A percentile compares a stretch with the other conserved stretches of the same genome.
Evolutionary conservation across 306 rosid species (phyloP).

Genomic region (Sindora glabra): DNA sequence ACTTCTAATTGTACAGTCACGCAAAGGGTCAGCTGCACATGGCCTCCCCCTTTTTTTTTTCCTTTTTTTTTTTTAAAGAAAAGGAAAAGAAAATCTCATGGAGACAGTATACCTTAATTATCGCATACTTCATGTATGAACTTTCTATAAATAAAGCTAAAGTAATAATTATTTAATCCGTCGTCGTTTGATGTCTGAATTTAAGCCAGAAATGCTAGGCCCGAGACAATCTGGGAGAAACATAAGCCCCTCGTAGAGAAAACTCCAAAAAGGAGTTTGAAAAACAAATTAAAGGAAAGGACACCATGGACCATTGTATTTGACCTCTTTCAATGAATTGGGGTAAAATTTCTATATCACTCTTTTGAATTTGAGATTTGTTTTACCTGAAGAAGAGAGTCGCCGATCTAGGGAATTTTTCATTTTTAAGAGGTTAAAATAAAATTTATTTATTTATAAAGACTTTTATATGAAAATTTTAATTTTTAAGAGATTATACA

Average conservation of each 20-base stretch:
- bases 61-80: no score
- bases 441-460: no score
- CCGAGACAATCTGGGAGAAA: slow-evolving; percentile 8
- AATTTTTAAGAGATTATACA: no score
- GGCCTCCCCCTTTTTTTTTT: no score
- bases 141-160: slow-evolving; percentile 11
- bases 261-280: background rate
- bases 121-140: slow-evolving; percentile 14
- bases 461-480: no score
- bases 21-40: slow-evolving; percentile 37
- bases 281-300: background rate
- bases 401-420: no score
- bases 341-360: background rate
- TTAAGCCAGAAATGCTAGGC: slow-evolving; percentile 27
- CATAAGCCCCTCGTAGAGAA: background rate
- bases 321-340: slow-evolving; percentile 1
- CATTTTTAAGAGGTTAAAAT: no score
- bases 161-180: background rate
- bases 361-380: no score
- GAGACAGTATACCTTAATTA: slow-evolving; percentile 38
- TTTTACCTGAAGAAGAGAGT: no score
- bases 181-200: slow-evolving; percentile 23
- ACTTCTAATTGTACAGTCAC: slow-evolving; percentile 19
- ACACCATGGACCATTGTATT: background rate
- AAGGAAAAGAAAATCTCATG: no score